Evolutionary conservation across 2,329 filamentous ascomycete species (phyloP), one percentile per base, ranked within the genome.

Genomic region (Epichloe hybrida): DNA sequence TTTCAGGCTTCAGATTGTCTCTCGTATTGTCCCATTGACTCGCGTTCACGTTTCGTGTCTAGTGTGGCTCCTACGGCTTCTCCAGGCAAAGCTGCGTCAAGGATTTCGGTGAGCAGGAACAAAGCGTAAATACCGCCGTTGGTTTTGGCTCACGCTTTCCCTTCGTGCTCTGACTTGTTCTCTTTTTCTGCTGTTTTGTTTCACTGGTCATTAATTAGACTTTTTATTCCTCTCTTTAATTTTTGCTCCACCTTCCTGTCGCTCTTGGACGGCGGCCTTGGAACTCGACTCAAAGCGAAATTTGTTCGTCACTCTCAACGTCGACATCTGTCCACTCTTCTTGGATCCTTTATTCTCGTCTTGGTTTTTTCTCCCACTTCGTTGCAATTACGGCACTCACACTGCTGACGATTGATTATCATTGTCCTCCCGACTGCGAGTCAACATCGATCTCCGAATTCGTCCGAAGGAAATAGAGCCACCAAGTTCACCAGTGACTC

Each of bases 301-400:
- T 12, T 38, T n/a, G 41, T 52, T 39, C 38, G 39, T 44, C 58
- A 55, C 39, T 43, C 42, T 46, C 11, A 15, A 13, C 36, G n/a
- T 27, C 41, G 34, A 48, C 13, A 23, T 41, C n/a, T 11, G 34
- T 20, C 34, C 11, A 31, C 7, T 17, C 27, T 49, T 49, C 46
- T 52, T 49, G 46, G 50, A 51, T 51, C 11, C 27, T 46, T 39
- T 39, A 36, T 47, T 50, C 55, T 57, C 40, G 34, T 20, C 36
- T 34, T 13, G 37, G 12, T 48, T 38, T 13, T 11, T 6, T 0
- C 0, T 0, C 6, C 27, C 21, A 13, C 37, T 17, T n/a, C 23
- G 35, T 41, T 40, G 46, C 27, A 34, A 11, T n/a, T 41, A 11
- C 37, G 37, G 17, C 37, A 35, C 40, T 41, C 9, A 20, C 37